Evolutionary conservation across 306 rosid species (phyloP).

Genomic region (Spatholobus suberectus): DNA sequence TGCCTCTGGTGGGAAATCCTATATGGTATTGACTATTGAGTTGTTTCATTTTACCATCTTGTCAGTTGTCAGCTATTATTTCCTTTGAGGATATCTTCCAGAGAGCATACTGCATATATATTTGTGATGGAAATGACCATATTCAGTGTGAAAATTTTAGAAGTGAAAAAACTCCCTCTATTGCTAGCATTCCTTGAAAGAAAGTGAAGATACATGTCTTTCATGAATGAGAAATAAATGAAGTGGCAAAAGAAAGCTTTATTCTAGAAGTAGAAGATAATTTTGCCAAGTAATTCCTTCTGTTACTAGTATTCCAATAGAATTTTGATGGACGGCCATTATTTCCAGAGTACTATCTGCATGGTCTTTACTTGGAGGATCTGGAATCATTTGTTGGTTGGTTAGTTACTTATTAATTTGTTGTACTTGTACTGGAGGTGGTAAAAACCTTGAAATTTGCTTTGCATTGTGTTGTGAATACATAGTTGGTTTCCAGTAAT

Average conservation of each 20-base stretch:
- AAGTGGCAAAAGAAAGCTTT: not conserved
- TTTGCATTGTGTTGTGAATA: not conserved
- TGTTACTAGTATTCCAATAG: not conserved
- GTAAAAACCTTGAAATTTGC: conserved; percentile 1
- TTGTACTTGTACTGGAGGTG: not conserved
- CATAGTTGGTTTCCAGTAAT: not conserved
- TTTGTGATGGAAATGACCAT: not conserved
- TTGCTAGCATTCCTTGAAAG: not conserved
- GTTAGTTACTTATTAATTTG: conserved; percentile 12
- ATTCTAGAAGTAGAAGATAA: conserved; percentile 8
- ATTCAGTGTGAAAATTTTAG: not conserved
- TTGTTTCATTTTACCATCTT: conserved; percentile 25
- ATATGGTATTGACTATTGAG: conserved; percentile 65
- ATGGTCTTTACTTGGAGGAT: conserved; percentile 7
- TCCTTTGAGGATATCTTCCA: conserved; percentile 15
- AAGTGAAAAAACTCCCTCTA: not conserved
- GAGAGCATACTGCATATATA: not conserved
- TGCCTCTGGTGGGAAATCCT: conserved; percentile 90
- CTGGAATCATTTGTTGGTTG: conserved; percentile 2
- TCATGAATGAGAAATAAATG: not conserved
- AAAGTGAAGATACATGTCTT: conserved; percentile 2
- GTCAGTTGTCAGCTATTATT: conserved; percentile 17
- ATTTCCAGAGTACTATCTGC: not conserved
- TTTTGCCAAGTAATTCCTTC: not conserved
- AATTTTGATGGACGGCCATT: not conserved